Evolutionary conservation across 352 stramenopile genomes (phyloP).

Genomic region (Thraustochytrium sp.): DNA sequence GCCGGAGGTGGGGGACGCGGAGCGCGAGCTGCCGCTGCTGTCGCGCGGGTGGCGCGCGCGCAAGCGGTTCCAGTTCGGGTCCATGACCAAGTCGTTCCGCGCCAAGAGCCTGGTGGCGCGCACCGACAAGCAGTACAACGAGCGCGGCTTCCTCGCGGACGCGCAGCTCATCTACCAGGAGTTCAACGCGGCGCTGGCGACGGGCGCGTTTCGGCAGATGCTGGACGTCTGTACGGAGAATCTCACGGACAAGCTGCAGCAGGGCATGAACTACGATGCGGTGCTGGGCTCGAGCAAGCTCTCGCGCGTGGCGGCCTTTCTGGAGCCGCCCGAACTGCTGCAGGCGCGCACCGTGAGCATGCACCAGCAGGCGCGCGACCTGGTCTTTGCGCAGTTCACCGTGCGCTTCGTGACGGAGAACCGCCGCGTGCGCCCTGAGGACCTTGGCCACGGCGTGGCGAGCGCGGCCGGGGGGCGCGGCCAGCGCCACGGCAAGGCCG

Average conservation of each 20-base stretch:
- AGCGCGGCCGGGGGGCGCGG: neutral
- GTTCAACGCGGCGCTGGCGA: neutral
- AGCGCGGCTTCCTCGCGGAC: neutral
- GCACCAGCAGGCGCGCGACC: neutral
- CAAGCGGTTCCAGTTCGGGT: neutral
- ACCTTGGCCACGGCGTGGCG: neutral
- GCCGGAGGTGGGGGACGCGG: neutral
- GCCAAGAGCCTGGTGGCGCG: neutral
- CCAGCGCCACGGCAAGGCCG: neutral
- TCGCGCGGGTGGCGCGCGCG: neutral
- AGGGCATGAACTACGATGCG: neutral
- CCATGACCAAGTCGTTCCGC: neutral
- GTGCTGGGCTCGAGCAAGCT: neutral
- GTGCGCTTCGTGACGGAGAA: slow-evolving; percentile 2
- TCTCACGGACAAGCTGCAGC: neutral
- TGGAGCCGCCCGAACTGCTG: slow-evolving; percentile 1
- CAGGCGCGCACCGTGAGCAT: neutral
- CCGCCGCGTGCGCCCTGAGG: neutral
- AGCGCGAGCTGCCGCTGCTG: neutral
- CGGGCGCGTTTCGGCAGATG: neutral
- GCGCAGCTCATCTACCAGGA: slow-evolving; percentile 13
- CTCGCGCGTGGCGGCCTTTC: neutral
- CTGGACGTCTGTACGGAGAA: neutral
- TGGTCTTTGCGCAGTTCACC: slow-evolving; percentile 19
- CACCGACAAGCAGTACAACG: neutral